Evolutionary conservation across 306 rosid genomes (phyloP).

Genomic region (Acacia melanoxylon): DNA sequence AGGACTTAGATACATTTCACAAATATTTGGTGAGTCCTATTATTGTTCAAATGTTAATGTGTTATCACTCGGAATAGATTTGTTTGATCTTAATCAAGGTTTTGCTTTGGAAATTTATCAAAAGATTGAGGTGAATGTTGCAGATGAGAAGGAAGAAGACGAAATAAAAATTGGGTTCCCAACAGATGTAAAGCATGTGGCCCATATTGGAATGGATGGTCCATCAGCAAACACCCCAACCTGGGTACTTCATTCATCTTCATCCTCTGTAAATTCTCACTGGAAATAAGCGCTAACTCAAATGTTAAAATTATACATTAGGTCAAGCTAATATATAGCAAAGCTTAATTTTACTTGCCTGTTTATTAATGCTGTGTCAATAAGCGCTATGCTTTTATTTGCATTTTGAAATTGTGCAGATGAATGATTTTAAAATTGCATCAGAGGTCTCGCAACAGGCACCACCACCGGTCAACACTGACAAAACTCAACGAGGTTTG

Average conservation of each 20-base stretch:
- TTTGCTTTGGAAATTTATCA: not conserved
- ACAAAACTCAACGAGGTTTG: not conserved
- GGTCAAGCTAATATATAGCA: not conserved
- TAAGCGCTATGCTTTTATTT: not conserved
- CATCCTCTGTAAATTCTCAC: not conserved
- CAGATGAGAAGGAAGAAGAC: conserved; percentile 68
- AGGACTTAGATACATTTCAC: conserved; percentile 81
- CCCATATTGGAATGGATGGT: conserved; percentile 58
- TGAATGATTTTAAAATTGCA: conserved; percentile 54
- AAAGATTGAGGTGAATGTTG: conserved; percentile 2
- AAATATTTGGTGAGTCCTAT: conserved; percentile 70
- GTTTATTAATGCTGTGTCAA: not conserved
- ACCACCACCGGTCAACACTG: not conserved
- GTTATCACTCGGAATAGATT: not conserved
- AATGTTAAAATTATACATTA: not conserved
- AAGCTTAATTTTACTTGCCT: not conserved
- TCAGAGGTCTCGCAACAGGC: not conserved
- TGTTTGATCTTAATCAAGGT: not conserved
- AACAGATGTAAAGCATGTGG: conserved; percentile 78
- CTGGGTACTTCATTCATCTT: conserved; percentile 39
- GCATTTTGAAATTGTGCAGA: conserved; percentile 44
- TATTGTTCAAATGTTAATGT: not conserved
- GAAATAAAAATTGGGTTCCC: conserved; percentile 90
- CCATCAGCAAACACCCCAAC: conserved; percentile 38
- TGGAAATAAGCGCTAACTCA: too few species aligned